Base-by-base conservation (phyloP, 192 early-diverging fungal species). In the Phlyctochytrium planicorne region DNA sequence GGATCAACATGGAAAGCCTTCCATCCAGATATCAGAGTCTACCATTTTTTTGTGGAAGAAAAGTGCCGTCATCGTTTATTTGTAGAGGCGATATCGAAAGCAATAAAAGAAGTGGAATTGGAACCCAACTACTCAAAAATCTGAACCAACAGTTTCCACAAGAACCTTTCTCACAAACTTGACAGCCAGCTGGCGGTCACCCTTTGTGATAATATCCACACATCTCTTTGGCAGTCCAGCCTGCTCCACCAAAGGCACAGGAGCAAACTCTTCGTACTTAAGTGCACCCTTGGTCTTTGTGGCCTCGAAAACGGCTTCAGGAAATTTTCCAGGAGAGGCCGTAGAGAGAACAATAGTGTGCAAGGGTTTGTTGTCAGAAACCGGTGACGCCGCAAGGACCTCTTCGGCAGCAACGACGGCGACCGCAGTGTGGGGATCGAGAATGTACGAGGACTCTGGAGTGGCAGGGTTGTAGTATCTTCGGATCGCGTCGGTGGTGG, bases 361-460 rank as follows among this genome's bases (percentile, higher is more conserved):
- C n/a, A 60, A 47, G 0, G 65, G 47, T 50, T 70, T 68, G 20
- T 75, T 65, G 20, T 53, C 36, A 55, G 67, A 59, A 20, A 40
- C 53, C 12, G 59, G 63, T 3, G 23, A 2, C 3, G 23, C 32
- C 30, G 25, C 6, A 25, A 55, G 30, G 47, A 75, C 52, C 3
- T 68, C 55, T 62, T 97, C 92, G 3, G 93, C 92, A 10, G 93
- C 91, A 34, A 82, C 80, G 30, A 98, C 89, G 68, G 95, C 96
- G 56, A 98, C 94, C 2, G 96, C 94, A 1, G 95, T 98, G 66
- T 98, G 96, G 27, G 96, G 96, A 68, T 97, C 95, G 52, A 98
- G 81, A 34, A 97, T 73, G 53, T 98, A 97, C 37, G 93, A 79
- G 33, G 89, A 63, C 34, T 92, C 93, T 20, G 40, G 10, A 20